These are phyloP conservation scores for Backusella westeae DNA, from an alignment of 192 early-diverging fungal genomes.

Conservation along the genomic window DNA sequence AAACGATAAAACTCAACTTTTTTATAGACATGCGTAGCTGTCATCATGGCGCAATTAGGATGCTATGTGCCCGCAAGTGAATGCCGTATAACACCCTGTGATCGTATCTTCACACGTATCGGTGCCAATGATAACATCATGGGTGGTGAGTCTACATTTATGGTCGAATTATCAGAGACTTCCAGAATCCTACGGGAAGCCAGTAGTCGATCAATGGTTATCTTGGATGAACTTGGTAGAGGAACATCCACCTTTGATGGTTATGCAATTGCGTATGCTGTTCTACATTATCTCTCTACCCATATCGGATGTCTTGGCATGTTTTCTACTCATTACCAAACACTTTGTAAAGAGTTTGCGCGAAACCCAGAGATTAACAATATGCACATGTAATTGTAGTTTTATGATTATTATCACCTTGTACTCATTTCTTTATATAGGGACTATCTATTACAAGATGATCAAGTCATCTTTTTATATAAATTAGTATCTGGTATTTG, in stretches of 20 bases:
- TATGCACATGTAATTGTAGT: slow-evolving; percentile 74
- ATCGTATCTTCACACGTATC: slow-evolving; percentile 96
- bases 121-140: slow-evolving; percentile 98
- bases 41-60: slow-evolving; percentile 95
- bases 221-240: slow-evolving; percentile 96
- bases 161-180: slow-evolving; percentile 95
- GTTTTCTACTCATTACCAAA: slow-evolving; percentile 97
- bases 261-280: slow-evolving; percentile 91
- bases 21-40: slow-evolving; percentile 78
- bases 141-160: slow-evolving; percentile 94
- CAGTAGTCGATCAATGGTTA: slow-evolving; percentile 85
- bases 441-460: slow-evolving; percentile 76
- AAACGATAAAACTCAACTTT: neutral
- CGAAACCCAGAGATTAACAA: slow-evolving; percentile 72
- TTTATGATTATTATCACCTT: too few relatives aligned
- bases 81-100: slow-evolving; percentile 73
- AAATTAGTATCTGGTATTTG: slow-evolving; percentile 82
- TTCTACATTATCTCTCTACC: slow-evolving; percentile 80
- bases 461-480: slow-evolving; percentile 92
- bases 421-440: neutral
- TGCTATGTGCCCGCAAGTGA: slow-evolving; percentile 86
- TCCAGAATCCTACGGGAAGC: slow-evolving; percentile 90
- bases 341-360: slow-evolving; percentile 84
- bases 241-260: slow-evolving; percentile 98
- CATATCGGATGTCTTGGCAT: slow-evolving; percentile 85